Evolutionary conservation across 331 rosid genomes (phyloP).

Genomic region (Prunus yedoensis): DNA sequence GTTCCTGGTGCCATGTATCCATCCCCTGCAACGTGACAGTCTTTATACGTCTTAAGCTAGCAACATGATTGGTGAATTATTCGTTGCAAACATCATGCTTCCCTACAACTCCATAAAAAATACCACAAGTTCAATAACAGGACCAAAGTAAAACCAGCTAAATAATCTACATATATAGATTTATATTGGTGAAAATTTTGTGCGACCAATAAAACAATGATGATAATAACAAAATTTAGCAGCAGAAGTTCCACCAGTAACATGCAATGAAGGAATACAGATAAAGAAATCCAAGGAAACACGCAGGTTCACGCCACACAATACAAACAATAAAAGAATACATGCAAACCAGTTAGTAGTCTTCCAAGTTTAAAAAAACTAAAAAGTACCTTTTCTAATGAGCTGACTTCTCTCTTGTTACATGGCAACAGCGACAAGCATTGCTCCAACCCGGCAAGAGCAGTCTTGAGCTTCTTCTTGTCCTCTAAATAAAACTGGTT

Average conservation of each 20-base stretch:
- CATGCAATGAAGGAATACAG: background rate
- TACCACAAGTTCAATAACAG: background rate
- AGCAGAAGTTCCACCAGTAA: background rate
- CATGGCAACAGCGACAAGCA: conserved; percentile 84
- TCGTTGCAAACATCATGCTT: background rate
- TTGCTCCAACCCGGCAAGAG: conserved; percentile 64
- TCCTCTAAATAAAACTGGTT: conserved; percentile 68
- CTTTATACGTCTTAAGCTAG: background rate
- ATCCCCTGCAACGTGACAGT: background rate
- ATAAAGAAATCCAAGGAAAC: conserved; percentile 28
- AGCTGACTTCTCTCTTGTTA: conserved; percentile 53
- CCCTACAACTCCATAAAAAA: background rate
- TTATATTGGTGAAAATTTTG: background rate
- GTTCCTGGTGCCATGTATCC: background rate
- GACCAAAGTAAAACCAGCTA: background rate
- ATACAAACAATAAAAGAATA: conserved; percentile 12
- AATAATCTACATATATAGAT: background rate
- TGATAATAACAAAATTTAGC: background rate
- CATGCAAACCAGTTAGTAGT: conserved; percentile 2
- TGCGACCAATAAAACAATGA: background rate
- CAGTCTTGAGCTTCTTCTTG: conserved; percentile 66
- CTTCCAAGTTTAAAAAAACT: conserved; percentile 13
- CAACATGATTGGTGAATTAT: background rate
- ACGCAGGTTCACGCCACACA: background rate
- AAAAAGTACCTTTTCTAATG: conserved; percentile 51